These are phyloP conservation scores for Suillus sp. DNA, from an alignment of 768 basidiomycete genomes.

Conservation along the genomic window DNA sequence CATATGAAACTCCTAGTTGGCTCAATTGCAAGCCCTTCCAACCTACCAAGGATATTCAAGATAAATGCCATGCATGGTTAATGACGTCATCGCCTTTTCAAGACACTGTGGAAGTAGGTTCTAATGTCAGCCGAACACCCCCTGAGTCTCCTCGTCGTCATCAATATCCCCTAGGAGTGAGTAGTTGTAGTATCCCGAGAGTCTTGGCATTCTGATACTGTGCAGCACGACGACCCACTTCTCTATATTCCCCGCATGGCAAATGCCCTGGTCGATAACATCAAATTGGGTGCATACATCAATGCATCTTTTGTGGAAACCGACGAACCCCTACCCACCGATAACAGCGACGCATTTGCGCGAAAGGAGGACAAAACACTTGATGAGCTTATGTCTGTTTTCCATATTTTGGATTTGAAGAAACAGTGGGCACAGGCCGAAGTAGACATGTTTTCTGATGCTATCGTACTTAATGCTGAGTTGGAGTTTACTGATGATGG, in stretches of 20 bases:
- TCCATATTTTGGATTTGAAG: neutral
- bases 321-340: too few species aligned
- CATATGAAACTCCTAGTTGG: too few species aligned
- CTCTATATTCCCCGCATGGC: too few species aligned
- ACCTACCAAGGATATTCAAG: too few species aligned
- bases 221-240: neutral
- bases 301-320: too few species aligned
- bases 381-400: neutral
- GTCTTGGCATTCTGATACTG: neutral
- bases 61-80: neutral
- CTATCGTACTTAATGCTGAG: neutral
- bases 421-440: neutral
- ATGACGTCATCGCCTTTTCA: neutral
- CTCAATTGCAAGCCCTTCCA: too few species aligned
- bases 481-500: neutral
- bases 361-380: neutral
- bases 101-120: neutral
- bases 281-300: too few species aligned
- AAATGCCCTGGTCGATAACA: too few species aligned
- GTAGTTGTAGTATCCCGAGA: neutral
- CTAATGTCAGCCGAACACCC: neutral
- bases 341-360: neutral
- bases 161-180: neutral
- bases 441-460: neutral
- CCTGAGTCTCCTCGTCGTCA: neutral